Conservation (phyloP, 2,329 filamentous ascomycete species). For the Fusarium denticulatum region DNA sequence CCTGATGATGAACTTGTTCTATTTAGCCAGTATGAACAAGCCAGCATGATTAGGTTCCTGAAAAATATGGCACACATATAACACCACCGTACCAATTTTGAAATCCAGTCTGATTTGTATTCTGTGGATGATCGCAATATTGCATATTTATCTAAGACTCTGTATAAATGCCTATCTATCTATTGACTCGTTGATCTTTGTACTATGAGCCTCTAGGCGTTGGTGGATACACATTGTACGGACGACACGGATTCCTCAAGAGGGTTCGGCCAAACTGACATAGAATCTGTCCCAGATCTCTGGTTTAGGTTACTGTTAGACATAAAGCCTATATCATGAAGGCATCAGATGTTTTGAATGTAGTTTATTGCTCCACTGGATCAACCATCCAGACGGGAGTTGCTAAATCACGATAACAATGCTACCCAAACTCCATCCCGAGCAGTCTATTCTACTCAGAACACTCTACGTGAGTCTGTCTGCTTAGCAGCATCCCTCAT, state of each 20-base stretch:
- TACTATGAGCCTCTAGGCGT: background rate
- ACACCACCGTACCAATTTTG: background rate
- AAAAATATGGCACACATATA: background rate
- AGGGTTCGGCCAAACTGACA: background rate
- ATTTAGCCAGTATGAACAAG: background rate
- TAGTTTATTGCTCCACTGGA: constrained; percentile 9
- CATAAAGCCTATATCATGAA: background rate
- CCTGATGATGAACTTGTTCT: background rate
- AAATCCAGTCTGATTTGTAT: background rate
- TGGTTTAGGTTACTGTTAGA: constrained; percentile 1
- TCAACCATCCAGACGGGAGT: background rate
- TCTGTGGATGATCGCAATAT: background rate
- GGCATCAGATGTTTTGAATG: background rate
- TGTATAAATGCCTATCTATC: background rate
- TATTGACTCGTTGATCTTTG: background rate
- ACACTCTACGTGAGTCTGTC: background rate
- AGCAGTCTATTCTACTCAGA: background rate
- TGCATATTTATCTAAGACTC: background rate
- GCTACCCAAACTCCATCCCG: constrained; percentile 25
- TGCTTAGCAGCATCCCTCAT: constrained; percentile 54
- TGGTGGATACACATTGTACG: background rate
- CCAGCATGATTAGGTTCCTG: background rate
- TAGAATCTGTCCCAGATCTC: background rate
- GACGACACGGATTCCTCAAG: background rate
- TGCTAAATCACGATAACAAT: constrained; percentile 18